Conservation (phyloP, 2,329 filamentous ascomycete species). For the Colletotrichum sp. region DNA sequence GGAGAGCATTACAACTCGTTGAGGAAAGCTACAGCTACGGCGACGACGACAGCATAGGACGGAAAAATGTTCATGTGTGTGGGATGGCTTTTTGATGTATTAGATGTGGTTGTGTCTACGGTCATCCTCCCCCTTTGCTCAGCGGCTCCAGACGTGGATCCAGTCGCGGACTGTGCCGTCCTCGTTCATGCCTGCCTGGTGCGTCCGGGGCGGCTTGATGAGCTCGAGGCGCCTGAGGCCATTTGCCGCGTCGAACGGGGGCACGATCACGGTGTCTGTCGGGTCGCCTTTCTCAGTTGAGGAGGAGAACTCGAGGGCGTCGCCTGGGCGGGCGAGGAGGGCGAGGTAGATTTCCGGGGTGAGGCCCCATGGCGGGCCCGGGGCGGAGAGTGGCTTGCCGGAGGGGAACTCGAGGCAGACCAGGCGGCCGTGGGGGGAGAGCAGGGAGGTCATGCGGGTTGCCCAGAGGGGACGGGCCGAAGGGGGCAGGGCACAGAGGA, state of each 20-base stretch:
- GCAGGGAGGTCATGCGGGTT: conserved; percentile 52
- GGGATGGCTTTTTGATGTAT: not conserved
- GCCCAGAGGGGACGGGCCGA: conserved; percentile 59
- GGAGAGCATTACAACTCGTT: conserved; percentile 98
- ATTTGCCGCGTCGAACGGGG: conserved; percentile 40
- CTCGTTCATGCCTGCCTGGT: conserved; percentile 47
- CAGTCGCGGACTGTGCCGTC: conserved; percentile 56
- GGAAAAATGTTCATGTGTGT: too few species aligned
- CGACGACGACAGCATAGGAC: conserved; percentile 31
- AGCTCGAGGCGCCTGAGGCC: conserved; percentile 51
- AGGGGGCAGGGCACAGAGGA: conserved; percentile 66
- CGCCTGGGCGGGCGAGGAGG: conserved; percentile 73
- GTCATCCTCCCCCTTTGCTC: not conserved
- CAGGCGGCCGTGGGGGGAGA: conserved; percentile 54
- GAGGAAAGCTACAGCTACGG: conserved; percentile 41
- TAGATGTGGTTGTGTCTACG: not conserved
- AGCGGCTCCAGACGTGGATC: conserved; percentile 57
- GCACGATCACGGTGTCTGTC: conserved; percentile 40
- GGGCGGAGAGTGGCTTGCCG: conserved; percentile 66
- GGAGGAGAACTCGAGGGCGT: conserved; percentile 63
- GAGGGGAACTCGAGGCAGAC: conserved; percentile 80
- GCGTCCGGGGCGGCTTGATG: conserved; percentile 55
- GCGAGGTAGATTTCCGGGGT: conserved; percentile 73
- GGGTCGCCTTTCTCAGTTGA: conserved; percentile 24
- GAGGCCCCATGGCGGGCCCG: conserved; percentile 77